A percentile compares a stretch with the other conserved stretches of the same genome.
Conservation (phyloP, 148 eudicot species). For the Persicaria tinctoria region DNA sequence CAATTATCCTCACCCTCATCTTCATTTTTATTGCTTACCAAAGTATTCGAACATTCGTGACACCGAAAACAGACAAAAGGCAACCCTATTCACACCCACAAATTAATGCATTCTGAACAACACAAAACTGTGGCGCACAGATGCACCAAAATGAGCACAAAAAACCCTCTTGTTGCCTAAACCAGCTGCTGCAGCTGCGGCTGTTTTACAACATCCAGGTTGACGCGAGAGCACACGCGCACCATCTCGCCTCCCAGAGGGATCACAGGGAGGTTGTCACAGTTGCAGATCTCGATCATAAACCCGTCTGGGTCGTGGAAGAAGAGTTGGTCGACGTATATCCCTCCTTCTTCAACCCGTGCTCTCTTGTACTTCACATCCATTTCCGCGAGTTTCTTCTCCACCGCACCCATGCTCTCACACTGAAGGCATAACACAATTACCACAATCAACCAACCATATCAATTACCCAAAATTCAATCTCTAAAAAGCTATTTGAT, state of each 20-base stretch:
- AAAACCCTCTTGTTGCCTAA: not conserved
- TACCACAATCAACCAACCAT: not conserved
- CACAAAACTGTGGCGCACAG: slow-evolving; percentile 5
- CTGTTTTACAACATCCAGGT: slow-evolving; percentile 29
- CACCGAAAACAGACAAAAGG: not conserved
- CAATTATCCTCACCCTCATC: not conserved
- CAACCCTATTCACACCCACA: slow-evolving; percentile 9
- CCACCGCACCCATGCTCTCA: slow-evolving; percentile 82
- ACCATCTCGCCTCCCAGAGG: slow-evolving; percentile 53
- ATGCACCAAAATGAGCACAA: not conserved
- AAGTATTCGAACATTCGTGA: not conserved
- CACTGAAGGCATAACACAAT: slow-evolving; percentile 31
- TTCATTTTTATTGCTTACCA: slow-evolving; percentile 7
- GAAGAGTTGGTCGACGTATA: slow-evolving; percentile 69
- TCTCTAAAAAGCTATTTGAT: no score
- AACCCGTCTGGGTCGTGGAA: slow-evolving; percentile 91
- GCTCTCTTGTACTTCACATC: slow-evolving; percentile 40
- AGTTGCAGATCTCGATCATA: slow-evolving; percentile 89
- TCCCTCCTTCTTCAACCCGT: slow-evolving; percentile 74
- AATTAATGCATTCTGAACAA: not conserved
- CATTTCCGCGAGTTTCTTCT: slow-evolving; percentile 68
- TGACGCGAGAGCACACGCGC: slow-evolving; percentile 55
- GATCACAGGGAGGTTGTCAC: slow-evolving; percentile 66
- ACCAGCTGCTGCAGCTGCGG: slow-evolving; percentile 17
- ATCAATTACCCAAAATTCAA: not conserved